These are phyloP conservation scores for Recurvomyces mirabilis DNA, from an alignment of 495 filamentous ascomycete species.

Conservation along the genomic window DNA sequence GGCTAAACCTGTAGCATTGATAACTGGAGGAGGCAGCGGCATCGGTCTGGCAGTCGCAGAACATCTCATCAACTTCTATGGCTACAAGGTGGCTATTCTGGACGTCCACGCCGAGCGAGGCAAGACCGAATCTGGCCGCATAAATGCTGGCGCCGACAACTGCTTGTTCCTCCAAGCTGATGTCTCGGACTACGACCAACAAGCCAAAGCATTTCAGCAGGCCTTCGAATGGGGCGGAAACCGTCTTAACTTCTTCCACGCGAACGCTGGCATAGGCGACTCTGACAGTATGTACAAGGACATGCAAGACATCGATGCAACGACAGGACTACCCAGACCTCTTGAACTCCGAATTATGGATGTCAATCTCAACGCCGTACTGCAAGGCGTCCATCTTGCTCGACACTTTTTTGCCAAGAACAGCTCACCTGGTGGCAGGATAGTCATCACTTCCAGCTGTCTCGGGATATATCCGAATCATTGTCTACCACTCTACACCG, in stretches of 20 bases:
- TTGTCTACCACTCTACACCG: constrained; percentile 25
- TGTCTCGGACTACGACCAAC: constrained; percentile 28
- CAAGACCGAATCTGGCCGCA: constrained; percentile 3
- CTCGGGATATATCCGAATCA: constrained; percentile 23
- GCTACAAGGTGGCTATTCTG: constrained; percentile 23
- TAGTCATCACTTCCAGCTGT: constrained; percentile 24
- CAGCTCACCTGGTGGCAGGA: constrained; percentile 4
- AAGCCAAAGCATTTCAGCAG: constrained; percentile 31
- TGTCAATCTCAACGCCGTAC: constrained; percentile 25
- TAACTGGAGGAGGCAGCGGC: constrained; percentile 35
- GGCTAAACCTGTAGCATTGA: constrained; percentile 5
- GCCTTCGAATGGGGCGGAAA: constrained; percentile 29
- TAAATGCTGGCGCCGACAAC: background rate
- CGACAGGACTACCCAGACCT: constrained; percentile 18
- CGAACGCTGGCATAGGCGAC: constrained; percentile 24
- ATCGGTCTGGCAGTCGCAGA: constrained; percentile 27
- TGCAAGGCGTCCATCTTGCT: constrained; percentile 23
- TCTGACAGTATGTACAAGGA: constrained; percentile 22
- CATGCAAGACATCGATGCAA: constrained; percentile 12
- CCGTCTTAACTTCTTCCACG: constrained; percentile 23
- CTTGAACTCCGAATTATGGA: constrained; percentile 17
- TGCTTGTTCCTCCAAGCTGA: constrained; percentile 28
- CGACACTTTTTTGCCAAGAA: constrained; percentile 23
- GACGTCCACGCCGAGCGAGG: constrained; percentile 21
- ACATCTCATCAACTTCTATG: constrained; percentile 19